These are phyloP conservation scores for Fusarium torulosum DNA, from an alignment of 2,329 filamentous ascomycete species.

Conservation along the genomic window DNA sequence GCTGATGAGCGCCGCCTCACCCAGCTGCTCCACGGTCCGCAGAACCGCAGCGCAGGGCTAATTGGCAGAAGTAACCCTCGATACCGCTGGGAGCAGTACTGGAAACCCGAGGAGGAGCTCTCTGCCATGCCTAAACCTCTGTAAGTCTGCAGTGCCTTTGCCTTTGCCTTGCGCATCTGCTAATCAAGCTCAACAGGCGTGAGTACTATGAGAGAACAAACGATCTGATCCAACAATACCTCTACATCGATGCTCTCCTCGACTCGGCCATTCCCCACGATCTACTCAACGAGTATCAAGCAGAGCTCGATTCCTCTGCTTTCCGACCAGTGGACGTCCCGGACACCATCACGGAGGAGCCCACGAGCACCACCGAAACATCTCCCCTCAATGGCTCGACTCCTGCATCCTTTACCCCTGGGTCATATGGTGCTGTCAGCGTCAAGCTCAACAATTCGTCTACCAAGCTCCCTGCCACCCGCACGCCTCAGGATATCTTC, in stretches of 20 bases:
- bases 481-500: slow-evolving; percentile 89
- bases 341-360: slow-evolving; percentile 81
- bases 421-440: slow-evolving; percentile 50
- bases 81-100: slow-evolving; percentile 89
- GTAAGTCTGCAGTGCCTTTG: slow-evolving; percentile 53
- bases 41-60: slow-evolving; percentile 85
- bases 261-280: slow-evolving; percentile 94
- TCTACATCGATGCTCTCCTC: slow-evolving; percentile 91
- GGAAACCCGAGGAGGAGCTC: slow-evolving; percentile 83
- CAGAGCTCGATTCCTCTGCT: slow-evolving; percentile 68
- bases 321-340: slow-evolving; percentile 72
- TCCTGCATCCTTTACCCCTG: slow-evolving; percentile 37
- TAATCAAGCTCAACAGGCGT: slow-evolving; percentile 62
- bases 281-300: slow-evolving; percentile 86
- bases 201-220: slow-evolving; percentile 92
- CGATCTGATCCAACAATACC: slow-evolving; percentile 87
- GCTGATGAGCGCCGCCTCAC: slow-evolving; percentile 70
- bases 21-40: slow-evolving; percentile 72
- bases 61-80: slow-evolving; percentile 90
- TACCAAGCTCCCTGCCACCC: slow-evolving; percentile 69
- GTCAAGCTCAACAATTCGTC: slow-evolving; percentile 50
- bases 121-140: slow-evolving; percentile 77
- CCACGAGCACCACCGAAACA: slow-evolving; percentile 46
- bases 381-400: slow-evolving; percentile 46
- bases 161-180: background rate